phyloP scores from a whole-genome alignment of 805 yeast genomes.

The Candida sakaeoensis region DNA sequence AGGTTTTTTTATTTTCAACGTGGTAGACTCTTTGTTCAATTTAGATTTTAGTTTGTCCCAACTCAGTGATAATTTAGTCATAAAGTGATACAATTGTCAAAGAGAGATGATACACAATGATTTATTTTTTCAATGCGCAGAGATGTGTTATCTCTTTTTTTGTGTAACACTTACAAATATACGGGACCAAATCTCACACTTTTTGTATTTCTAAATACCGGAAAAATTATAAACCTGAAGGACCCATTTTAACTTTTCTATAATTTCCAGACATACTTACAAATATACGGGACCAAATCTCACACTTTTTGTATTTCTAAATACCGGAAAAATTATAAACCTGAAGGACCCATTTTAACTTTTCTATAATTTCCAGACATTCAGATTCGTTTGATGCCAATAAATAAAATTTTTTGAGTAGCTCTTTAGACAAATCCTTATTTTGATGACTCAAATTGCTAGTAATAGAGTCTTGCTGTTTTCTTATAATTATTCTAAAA shows the following conservation, averaged over 20 bases:
- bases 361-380: slow-evolving; percentile 72
- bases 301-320: too few species aligned
- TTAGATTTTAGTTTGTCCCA: slow-evolving; percentile 20
- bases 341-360: slow-evolving; percentile 54
- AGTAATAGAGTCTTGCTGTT: slow-evolving; percentile 21
- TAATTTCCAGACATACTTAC: slow-evolving; percentile 77
- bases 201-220: slow-evolving; percentile 3
- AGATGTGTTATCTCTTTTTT: too few species aligned
- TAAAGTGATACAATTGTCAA: background rate
- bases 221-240: slow-evolving; percentile 48
- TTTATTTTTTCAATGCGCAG: slow-evolving; percentile 5
- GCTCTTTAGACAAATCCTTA: slow-evolving; percentile 48
- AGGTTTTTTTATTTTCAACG: slow-evolving; percentile 12
- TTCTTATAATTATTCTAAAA: slow-evolving; percentile 70
- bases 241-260: slow-evolving; percentile 60
- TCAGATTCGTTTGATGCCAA: slow-evolving; percentile 65
- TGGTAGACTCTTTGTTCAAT: slow-evolving; percentile 7
- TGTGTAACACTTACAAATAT: too few species aligned
- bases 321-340: slow-evolving; percentile 42
- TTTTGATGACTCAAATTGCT: slow-evolving; percentile 10
- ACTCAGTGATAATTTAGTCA: slow-evolving; percentile 20
- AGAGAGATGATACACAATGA: too few species aligned
- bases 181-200: too few species aligned
- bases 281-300: too few species aligned
- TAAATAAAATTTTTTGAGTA: slow-evolving; percentile 79